These are phyloP conservation scores for Carex sylvatica DNA, from an alignment of 202 grass and related monocot genomes.

Conservation along the genomic window DNA sequence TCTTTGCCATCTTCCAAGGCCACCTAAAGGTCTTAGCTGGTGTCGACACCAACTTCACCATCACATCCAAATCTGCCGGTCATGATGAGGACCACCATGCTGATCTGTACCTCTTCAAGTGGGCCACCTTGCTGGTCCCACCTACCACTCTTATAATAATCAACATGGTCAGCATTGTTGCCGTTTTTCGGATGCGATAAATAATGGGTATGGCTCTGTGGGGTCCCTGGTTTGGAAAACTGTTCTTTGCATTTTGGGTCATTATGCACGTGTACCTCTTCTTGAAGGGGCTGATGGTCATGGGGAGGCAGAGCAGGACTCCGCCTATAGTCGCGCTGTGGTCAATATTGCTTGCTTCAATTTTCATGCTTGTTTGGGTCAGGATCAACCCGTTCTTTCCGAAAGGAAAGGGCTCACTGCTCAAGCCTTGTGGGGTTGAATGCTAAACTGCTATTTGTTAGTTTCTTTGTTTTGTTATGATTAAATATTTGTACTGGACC, in stretches of 20 bases:
- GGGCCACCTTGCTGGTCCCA: conserved; percentile 75
- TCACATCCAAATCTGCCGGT: conserved; percentile 73
- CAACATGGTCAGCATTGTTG: conserved; percentile 97
- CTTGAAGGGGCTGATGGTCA: conserved; percentile 77
- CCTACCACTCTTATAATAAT: conserved; percentile 94
- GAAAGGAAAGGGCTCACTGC: conserved; percentile 61
- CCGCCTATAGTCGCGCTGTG: conserved; percentile 89
- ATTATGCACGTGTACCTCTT: conserved; percentile 88
- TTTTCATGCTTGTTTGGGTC: conserved; percentile 94
- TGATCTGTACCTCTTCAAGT: conserved; percentile 97
- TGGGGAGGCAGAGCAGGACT: conserved; percentile 88
- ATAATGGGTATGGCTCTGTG: conserved; percentile 77
- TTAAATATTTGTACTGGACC: background rate
- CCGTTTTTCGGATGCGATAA: conserved; percentile 87
- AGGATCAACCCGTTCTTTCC: conserved; percentile 91
- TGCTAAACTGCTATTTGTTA: conserved; percentile 32
- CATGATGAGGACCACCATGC: conserved; percentile 62
- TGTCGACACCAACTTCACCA: conserved; percentile 95
- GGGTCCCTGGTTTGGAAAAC: conserved; percentile 93
- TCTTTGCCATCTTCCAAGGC: conserved; percentile 93
- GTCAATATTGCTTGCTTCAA: conserved; percentile 89
- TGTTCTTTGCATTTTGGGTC: conserved; percentile 98
- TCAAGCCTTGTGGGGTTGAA: conserved; percentile 87
- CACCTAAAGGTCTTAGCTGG: conserved; percentile 81
- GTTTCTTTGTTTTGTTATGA: background rate